phyloP scores from a whole-genome alignment of 208 protist genomes.

The Trypanosomatidae sp. region DNA sequence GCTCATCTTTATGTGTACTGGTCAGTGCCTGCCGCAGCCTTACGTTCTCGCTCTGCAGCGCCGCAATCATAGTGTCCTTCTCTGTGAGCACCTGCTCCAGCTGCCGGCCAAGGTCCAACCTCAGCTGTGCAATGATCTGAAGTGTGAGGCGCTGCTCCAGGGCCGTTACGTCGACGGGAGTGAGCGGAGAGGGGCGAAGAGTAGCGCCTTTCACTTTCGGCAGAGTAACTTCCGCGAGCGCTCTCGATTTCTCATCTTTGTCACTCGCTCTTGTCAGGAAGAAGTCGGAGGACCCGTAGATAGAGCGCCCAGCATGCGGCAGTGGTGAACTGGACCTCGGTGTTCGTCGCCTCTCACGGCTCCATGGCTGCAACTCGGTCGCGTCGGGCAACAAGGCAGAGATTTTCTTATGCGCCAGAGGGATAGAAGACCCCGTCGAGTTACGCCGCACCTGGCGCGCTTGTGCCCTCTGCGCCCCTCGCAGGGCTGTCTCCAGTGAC shows the following conservation, averaged over 20 bases:
- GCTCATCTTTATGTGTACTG: background rate
- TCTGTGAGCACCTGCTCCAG: conserved; percentile 44
- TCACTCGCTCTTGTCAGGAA: background rate
- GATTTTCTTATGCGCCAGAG: background rate
- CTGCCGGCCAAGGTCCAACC: conserved; percentile 32
- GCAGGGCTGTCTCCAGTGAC: background rate
- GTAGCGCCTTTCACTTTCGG: conserved; percentile 7
- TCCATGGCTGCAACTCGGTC: background rate
- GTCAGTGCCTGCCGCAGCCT: conserved; percentile 26
- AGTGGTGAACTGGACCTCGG: background rate
- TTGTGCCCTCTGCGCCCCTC: conserved; percentile 6
- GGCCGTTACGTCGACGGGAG: conserved; percentile 7
- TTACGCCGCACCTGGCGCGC: conserved; percentile 5
- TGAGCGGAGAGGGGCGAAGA: background rate
- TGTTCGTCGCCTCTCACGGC: background rate
- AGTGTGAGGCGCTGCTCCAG: conserved; percentile 32
- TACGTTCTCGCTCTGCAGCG: conserved; percentile 48
- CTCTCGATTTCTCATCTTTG: background rate
- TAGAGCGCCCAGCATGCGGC: background rate
- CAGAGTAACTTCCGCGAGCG: background rate
- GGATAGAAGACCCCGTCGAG: background rate
- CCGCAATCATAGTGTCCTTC: conserved; percentile 40
- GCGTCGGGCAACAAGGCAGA: background rate
- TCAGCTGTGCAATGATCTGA: conserved; percentile 48
- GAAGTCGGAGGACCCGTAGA: background rate